phyloP scores from a whole-genome alignment of 208 protist genomes.

The Lotmaria passim region DNA sequence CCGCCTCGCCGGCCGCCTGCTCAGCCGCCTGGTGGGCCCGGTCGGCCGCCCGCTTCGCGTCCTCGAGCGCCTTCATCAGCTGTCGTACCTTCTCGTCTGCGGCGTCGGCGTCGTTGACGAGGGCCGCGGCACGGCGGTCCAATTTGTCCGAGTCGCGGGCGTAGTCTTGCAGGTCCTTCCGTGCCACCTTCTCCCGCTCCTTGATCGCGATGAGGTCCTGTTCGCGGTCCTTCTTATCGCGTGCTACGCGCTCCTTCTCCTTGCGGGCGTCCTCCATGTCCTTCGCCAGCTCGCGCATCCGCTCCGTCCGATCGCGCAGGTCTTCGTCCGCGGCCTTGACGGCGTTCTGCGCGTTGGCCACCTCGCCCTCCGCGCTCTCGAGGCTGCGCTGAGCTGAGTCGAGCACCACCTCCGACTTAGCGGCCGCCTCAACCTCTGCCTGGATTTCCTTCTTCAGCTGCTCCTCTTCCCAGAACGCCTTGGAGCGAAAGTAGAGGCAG shows the following conservation, averaged over 20 bases:
- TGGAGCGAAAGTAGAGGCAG: constrained; percentile 90
- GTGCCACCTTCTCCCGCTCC: constrained; percentile 80
- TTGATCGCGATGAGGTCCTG: constrained; percentile 62
- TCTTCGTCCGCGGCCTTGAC: constrained; percentile 74
- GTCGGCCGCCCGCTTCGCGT: constrained; percentile 80
- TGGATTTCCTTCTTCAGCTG: constrained; percentile 86
- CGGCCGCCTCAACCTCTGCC: constrained; percentile 73
- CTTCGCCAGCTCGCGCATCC: constrained; percentile 78
- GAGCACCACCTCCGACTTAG: constrained; percentile 62
- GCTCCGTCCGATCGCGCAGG: constrained; percentile 80
- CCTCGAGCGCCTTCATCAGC: constrained; percentile 85
- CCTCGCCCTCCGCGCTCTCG: constrained; percentile 60
- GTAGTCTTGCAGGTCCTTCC: constrained; percentile 76
- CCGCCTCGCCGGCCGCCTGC: constrained; percentile 71
- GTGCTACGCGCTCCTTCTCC: constrained; percentile 74
- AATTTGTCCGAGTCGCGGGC: constrained; percentile 79
- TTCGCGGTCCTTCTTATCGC: constrained; percentile 87
- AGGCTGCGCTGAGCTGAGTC: constrained; percentile 62
- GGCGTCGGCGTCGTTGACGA: constrained; percentile 63
- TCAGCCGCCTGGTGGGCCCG: constrained; percentile 71
- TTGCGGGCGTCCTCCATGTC: constrained; percentile 85
- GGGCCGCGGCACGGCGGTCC: constrained; percentile 64
- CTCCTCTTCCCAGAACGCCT: constrained; percentile 93
- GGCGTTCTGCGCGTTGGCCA: constrained; percentile 58
- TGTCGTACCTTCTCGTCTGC: constrained; percentile 90